Percentiles rank a stretch among this genome's conserved stretches.
phyloP scores from a whole-genome alignment of 352 stramenopile genomes.

The Pythium brassicae region DNA sequence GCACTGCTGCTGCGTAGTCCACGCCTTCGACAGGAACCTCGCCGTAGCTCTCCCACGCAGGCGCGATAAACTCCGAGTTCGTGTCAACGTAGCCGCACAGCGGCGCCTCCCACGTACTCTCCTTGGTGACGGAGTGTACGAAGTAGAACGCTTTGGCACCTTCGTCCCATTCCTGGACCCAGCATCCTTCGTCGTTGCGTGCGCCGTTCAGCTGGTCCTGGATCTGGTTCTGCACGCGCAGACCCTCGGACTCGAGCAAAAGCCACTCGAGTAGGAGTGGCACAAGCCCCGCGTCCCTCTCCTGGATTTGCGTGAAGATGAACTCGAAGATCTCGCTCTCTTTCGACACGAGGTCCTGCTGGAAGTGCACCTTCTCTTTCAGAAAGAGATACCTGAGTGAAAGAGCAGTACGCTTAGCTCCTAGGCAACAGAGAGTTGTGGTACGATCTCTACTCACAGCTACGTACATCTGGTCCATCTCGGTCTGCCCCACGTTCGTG shows the following conservation, averaged over 20 bases:
- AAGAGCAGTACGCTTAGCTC: too few species aligned
- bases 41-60: slow-evolving; percentile 12
- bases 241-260: slow-evolving; percentile 61
- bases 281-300: slow-evolving; percentile 51
- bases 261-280: slow-evolving; percentile 74
- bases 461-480: slow-evolving; percentile 64
- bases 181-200: slow-evolving; percentile 44
- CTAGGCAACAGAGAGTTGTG: too few species aligned
- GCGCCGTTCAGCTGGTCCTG: slow-evolving; percentile 45
- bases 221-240: slow-evolving; percentile 59
- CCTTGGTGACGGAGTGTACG: slow-evolving; percentile 43
- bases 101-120: slow-evolving; percentile 63
- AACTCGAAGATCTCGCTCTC: slow-evolving; percentile 63
- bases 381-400: slow-evolving; percentile 60
- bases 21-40: not conserved
- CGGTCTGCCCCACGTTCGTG: slow-evolving; percentile 38
- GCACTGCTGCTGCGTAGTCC: not conserved
- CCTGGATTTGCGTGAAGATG: slow-evolving; percentile 53
- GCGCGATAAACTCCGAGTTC: slow-evolving; percentile 49
- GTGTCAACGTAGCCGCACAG: slow-evolving; percentile 53
- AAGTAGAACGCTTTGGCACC: slow-evolving; percentile 58
- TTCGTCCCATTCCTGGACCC: slow-evolving; percentile 68
- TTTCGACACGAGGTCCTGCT: slow-evolving; percentile 62
- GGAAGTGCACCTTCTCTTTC: slow-evolving; percentile 78
- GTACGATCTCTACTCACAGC: not conserved